Percentiles rank a stretch among this genome's conserved stretches.
Conservation (phyloP, 2,329 filamentous ascomycete species). For the Ilyonectria destructans region DNA sequence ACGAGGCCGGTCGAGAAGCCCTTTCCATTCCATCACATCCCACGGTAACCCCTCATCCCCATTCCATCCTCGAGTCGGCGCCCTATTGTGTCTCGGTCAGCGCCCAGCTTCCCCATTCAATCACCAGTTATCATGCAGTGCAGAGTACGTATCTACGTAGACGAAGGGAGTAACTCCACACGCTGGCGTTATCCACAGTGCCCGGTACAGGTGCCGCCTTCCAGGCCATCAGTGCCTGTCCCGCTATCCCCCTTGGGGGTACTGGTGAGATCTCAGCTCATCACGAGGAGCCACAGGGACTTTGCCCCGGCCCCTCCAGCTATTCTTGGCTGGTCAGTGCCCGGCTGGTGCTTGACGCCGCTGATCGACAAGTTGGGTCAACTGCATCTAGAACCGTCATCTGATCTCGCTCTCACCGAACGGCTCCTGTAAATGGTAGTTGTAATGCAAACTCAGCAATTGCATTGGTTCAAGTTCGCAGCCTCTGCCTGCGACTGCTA, state of each 20-base stretch:
- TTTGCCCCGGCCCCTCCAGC: slow-evolving; percentile 18
- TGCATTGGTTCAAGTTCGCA: background rate
- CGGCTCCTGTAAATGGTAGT: background rate
- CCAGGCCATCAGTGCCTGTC: slow-evolving; percentile 4
- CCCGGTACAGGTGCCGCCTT: slow-evolving; percentile 8
- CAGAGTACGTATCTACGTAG: slow-evolving; percentile 10
- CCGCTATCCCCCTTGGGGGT: slow-evolving; percentile 23
- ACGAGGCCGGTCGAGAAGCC: slow-evolving; percentile 11
- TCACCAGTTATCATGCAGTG: slow-evolving; percentile 7
- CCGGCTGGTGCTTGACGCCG: slow-evolving; percentile 32
- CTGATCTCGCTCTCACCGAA: slow-evolving; percentile 21
- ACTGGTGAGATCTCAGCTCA: slow-evolving; percentile 25
- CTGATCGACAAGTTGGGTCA: slow-evolving; percentile 30
- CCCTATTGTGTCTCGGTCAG: slow-evolving; percentile 25
- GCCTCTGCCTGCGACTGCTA: background rate
- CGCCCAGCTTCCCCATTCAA: background rate
- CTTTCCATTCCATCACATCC: slow-evolving; percentile 21
- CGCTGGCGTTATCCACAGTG: slow-evolving; percentile 11
- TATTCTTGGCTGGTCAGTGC: slow-evolving; percentile 4
- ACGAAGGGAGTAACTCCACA: background rate
- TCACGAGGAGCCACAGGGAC: slow-evolving; percentile 27
- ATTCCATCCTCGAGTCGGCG: slow-evolving; percentile 15
- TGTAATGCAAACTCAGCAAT: background rate
- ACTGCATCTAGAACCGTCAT: slow-evolving; percentile 31
- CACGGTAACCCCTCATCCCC: slow-evolving; percentile 18